phyloP scores from a whole-genome alignment of 768 basidiomycete species.

The Mycena pura region DNA sequence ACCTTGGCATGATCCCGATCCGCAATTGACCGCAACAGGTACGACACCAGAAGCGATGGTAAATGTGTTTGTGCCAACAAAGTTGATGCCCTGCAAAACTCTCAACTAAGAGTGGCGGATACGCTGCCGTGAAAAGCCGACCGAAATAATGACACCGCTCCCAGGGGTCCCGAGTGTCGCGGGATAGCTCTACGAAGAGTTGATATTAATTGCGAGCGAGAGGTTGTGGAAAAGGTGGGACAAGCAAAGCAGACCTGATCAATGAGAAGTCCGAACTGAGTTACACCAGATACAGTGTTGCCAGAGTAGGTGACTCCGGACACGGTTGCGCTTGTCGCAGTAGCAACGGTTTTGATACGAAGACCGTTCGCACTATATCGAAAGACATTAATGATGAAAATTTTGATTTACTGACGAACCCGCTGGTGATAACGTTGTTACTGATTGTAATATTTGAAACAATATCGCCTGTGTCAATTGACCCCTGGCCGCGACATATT shows the following conservation, averaged over 20 bases:
- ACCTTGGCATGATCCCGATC: conserved; percentile 57
- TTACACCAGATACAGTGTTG: conserved; percentile 59
- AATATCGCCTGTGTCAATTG: conserved; percentile 52
- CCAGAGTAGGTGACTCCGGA: conserved; percentile 58
- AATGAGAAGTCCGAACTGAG: conserved; percentile 62
- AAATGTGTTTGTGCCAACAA: conserved; percentile 50
- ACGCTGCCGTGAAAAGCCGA: conserved; percentile 34
- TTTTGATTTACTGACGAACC: not conserved
- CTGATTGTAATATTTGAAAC: conserved; percentile 57
- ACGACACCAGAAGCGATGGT: conserved; percentile 49
- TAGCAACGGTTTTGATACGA: conserved; percentile 64
- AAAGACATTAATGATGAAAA: not conserved
- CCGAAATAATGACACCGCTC: conserved; percentile 63
- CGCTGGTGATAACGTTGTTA: conserved; percentile 64
- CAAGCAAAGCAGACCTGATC: conserved; percentile 50
- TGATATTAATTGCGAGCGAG: no score
- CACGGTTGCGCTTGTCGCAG: conserved; percentile 54
- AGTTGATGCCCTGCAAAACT: conserved; percentile 52
- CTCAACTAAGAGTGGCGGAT: not conserved
- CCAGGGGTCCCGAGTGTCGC: conserved; percentile 58
- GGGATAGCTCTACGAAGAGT: conserved; percentile 61
- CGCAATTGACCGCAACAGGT: conserved; percentile 63
- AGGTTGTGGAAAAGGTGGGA: not conserved
- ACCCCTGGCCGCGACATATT: conserved; percentile 51
- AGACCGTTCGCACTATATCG: conserved; percentile 54